Evolutionary conservation across 768 basidiomycete species (phyloP).

Genomic region (Macrocybe gigantea): DNA sequence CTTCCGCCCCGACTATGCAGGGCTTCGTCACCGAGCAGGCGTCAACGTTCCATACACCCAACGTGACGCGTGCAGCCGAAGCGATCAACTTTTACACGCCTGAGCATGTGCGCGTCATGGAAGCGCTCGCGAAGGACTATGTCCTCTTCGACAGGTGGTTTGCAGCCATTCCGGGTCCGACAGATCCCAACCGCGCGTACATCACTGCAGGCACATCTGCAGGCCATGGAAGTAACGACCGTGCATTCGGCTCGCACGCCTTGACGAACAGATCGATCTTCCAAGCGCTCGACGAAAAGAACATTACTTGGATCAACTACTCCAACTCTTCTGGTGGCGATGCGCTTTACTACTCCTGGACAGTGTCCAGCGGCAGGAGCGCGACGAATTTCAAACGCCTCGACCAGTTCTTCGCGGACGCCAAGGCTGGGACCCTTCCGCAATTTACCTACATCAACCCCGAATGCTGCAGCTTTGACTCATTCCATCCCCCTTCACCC

Average conservation of each 20-base stretch:
- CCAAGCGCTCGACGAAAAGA: conserved; percentile 16
- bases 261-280: conserved; percentile 19
- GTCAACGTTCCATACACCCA: conserved; percentile 11
- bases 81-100: conserved; percentile 19
- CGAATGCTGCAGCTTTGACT: conserved; percentile 18
- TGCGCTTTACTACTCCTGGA: conserved; percentile 18
- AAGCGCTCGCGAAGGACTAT: conserved; percentile 18
- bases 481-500: conserved; percentile 20
- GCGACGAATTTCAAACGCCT: conserved; percentile 15
- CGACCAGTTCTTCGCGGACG: conserved; percentile 23
- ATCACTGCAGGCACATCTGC: conserved; percentile 21
- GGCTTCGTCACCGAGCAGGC: conserved; percentile 20
- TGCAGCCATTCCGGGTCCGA: conserved; percentile 23
- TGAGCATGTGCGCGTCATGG: conserved; percentile 15
- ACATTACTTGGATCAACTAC: conserved; percentile 22
- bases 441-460: conserved; percentile 22
- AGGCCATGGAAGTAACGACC: conserved; percentile 23
- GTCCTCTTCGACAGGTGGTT: conserved; percentile 25
- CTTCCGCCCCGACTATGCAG: conserved; percentile 12
- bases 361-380: conserved; percentile 9
- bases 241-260: conserved; percentile 9
- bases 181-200: conserved; percentile 24
- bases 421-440: conserved; percentile 17
- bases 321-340: conserved; percentile 16
- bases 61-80: conserved; percentile 16